Percentiles rank a stretch among this genome's conserved stretches.
These are phyloP conservation scores for Silybum marianum DNA, from an alignment of 129 eudicot species.

Conservation along the genomic window DNA sequence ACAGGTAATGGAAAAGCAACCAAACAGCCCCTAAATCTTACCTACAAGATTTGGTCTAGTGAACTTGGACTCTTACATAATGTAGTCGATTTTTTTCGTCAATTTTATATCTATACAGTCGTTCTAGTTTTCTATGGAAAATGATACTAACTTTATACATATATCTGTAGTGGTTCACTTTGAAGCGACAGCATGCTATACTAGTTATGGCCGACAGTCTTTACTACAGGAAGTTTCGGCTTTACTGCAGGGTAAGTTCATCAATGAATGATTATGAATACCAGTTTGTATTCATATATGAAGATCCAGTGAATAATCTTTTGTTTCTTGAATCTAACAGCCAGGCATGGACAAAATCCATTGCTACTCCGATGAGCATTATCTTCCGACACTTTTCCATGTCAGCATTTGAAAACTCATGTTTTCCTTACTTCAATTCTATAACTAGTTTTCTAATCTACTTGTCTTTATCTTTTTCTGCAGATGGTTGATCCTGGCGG, in stretches of 20 bases:
- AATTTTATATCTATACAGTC: background rate
- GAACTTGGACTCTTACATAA: background rate
- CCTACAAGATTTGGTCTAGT: background rate
- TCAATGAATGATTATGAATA: conserved; percentile 11
- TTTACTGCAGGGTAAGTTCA: conserved; percentile 63
- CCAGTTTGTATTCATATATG: background rate
- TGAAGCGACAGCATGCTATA: conserved; percentile 75
- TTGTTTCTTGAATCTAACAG: conserved; percentile 35
- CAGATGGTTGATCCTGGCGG: conserved; percentile 83
- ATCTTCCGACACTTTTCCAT: conserved; percentile 64
- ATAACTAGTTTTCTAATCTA: conserved; percentile 9
- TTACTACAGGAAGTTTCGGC: conserved; percentile 69
- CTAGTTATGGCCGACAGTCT: conserved; percentile 69
- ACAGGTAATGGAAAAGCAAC: too few relatives aligned
- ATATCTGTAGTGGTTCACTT: conserved; percentile 74
- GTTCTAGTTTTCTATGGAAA: background rate
- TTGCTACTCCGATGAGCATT: conserved; percentile 83
- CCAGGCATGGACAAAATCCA: conserved; percentile 69
- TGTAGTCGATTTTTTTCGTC: background rate
- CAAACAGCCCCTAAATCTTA: background rate
- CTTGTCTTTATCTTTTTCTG: conserved; percentile 11
- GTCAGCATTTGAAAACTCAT: conserved; percentile 28
- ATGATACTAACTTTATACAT: background rate
- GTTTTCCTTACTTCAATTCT: background rate
- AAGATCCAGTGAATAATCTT: background rate